These are phyloP conservation scores for Lactarius psammicola DNA, from an alignment of 768 basidiomycete species.

Conservation along the genomic window DNA sequence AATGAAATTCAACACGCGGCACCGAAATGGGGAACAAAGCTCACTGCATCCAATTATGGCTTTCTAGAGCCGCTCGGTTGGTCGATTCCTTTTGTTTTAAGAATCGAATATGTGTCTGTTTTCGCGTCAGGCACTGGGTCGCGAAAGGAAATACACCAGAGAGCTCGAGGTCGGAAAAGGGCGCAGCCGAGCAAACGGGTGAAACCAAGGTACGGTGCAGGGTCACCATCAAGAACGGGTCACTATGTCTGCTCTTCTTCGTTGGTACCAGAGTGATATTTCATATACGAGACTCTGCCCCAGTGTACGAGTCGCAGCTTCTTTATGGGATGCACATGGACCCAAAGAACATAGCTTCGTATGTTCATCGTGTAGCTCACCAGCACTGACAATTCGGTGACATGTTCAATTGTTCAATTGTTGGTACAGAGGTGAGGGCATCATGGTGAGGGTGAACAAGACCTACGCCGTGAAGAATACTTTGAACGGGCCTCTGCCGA, in stretches of 20 bases:
- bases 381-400: not conserved
- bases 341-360: not conserved
- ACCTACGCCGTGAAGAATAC: not conserved
- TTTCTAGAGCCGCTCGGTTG: not conserved
- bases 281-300: not conserved
- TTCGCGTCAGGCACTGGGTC: not conserved
- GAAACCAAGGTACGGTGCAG: constrained; percentile 7
- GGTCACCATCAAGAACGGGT: not conserved
- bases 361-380: not conserved
- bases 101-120: not conserved
- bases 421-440: not conserved
- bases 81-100: not conserved
- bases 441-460: not conserved
- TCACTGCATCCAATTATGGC: constrained; percentile 4
- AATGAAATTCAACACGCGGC: constrained; percentile 2
- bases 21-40: constrained; percentile 3
- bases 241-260: not conserved
- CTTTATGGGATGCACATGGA: not conserved
- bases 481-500: not conserved
- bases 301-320: not conserved
- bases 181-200: not conserved
- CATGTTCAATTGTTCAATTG: not conserved
- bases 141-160: not conserved
- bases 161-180: not conserved
- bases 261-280: constrained; percentile 10